Percentiles rank a stretch among this genome's conserved stretches.
Evolutionary conservation across 2,329 filamentous ascomycete species (phyloP).

Genomic region (Sporothrix mexicana): DNA sequence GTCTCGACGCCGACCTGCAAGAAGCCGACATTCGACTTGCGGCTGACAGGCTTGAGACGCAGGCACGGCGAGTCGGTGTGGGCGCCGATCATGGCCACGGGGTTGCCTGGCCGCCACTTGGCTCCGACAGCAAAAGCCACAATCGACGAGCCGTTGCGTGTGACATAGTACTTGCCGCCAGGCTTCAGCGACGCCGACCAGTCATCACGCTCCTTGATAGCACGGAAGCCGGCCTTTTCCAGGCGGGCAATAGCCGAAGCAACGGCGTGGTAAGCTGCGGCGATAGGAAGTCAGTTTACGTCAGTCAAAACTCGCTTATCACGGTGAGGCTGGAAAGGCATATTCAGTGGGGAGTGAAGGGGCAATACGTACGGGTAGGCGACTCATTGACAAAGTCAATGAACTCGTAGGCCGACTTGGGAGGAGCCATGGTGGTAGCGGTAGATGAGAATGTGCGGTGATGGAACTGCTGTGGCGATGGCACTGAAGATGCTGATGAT

Average conservation of each 20-base stretch:
- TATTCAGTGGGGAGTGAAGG: background rate
- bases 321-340: background rate
- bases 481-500: constrained; percentile 5
- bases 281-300: background rate
- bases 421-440: constrained; percentile 56
- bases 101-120: constrained; percentile 89
- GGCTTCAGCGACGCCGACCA: constrained; percentile 82
- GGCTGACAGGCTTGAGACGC: constrained; percentile 91
- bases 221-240: constrained; percentile 81
- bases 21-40: constrained; percentile 84
- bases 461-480: background rate
- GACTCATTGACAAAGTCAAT: constrained; percentile 93
- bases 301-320: background rate
- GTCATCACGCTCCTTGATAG: constrained; percentile 87
- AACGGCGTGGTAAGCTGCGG: constrained; percentile 89
- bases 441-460: constrained; percentile 35
- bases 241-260: constrained; percentile 77
- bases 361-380: constrained; percentile 74
- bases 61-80: constrained; percentile 95
- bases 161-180: constrained; percentile 95
- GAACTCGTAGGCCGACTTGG: constrained; percentile 75
- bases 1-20: constrained; percentile 95
- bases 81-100: constrained; percentile 90
- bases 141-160: constrained; percentile 89
- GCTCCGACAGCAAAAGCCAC: constrained; percentile 90